These are phyloP conservation scores for Corrigiola litoralis DNA, from an alignment of 179 eudicot genomes.

Conservation along the genomic window DNA sequence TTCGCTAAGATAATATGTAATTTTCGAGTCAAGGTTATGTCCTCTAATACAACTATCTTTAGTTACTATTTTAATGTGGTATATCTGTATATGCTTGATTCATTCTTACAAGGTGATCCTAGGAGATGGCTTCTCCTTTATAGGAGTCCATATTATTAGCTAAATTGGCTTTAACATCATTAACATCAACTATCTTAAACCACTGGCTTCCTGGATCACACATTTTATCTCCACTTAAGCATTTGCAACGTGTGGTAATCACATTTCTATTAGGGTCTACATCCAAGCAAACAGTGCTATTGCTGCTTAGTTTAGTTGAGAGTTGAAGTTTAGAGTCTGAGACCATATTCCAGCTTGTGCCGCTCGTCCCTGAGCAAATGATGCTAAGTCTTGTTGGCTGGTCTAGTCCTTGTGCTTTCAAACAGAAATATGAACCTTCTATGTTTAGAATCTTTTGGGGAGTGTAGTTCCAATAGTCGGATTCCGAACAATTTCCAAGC, in stretches of 20 bases:
- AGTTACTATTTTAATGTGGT: no score
- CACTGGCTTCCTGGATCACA: conserved; percentile 83
- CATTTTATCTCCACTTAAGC: conserved; percentile 34
- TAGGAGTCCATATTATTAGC: not conserved
- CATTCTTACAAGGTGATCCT: no score
- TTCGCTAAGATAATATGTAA: no score
- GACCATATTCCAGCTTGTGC: conserved; percentile 53
- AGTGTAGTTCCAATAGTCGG: conserved; percentile 55
- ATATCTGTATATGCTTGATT: no score
- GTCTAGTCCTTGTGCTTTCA: conserved; percentile 41
- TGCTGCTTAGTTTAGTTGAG: conserved; percentile 35
- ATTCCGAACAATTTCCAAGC: conserved; percentile 59
- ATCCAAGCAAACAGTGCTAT: conserved; percentile 52
- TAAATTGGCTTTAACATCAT: not conserved
- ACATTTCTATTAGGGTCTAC: conserved; percentile 38
- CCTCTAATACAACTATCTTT: no score
- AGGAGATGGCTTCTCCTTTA: not conserved
- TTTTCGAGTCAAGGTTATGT: no score
- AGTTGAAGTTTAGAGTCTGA: conserved; percentile 82
- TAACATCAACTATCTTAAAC: conserved; percentile 61
- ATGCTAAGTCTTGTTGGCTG: conserved; percentile 40
- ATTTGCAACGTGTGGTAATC: conserved; percentile 54
- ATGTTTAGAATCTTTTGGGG: conserved; percentile 37
- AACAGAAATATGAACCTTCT: conserved; percentile 46
- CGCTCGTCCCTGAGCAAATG: conserved; percentile 25